Conservation (phyloP, 78 protist genomes). For the Guillardia theta region DNA sequence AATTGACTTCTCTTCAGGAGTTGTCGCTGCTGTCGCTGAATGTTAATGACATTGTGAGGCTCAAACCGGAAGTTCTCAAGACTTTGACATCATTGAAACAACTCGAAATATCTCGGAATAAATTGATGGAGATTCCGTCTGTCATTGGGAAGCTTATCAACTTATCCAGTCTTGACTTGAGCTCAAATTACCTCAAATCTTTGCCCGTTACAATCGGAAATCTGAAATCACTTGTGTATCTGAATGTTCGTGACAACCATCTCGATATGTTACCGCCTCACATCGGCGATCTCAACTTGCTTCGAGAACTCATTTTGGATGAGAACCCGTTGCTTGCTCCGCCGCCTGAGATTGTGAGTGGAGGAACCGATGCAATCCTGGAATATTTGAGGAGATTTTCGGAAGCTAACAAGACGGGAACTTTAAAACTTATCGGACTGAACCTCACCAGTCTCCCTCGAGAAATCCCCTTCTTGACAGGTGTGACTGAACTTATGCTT, state of each 20-base stretch:
- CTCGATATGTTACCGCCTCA: not conserved
- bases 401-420: not conserved
- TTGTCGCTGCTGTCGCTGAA: not conserved
- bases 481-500: not conserved
- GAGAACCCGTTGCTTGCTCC: not conserved
- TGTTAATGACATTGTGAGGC: not conserved
- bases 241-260: not conserved
- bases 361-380: not conserved
- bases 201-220: not conserved
- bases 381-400: not conserved
- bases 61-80: not conserved
- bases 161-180: not conserved
- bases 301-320: not conserved
- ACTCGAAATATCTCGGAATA: not conserved
- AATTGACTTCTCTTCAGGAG: not conserved
- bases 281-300: slow-evolving; percentile 3
- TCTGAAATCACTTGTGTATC: not conserved
- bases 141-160: not conserved
- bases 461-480: not conserved
- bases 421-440: not conserved
- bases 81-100: not conserved
- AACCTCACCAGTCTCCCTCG: not conserved
- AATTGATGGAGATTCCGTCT: not conserved
- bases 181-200: not conserved
- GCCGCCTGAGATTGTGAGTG: not conserved